These are phyloP conservation scores for Psophocarpus tetragonolobus DNA, from an alignment of 306 rosid species.

Conservation along the genomic window DNA sequence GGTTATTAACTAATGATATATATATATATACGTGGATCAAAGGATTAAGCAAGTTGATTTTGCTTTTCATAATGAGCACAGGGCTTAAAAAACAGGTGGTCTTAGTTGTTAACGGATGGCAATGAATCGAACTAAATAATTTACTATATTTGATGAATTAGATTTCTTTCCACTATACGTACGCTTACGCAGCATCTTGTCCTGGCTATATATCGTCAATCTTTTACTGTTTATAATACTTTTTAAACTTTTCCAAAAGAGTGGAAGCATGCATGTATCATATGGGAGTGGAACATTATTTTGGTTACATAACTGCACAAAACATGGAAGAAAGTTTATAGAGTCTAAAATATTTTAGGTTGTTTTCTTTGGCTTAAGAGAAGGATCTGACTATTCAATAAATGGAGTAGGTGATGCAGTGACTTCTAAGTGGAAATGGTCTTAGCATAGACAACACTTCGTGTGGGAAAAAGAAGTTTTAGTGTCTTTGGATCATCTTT, in stretches of 20 bases:
- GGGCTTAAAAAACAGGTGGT: not conserved
- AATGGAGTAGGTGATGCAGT: no score
- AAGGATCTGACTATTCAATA: no score
- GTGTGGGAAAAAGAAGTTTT: no score
- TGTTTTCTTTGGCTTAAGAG: no score
- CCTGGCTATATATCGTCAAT: not conserved
- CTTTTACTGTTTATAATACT: not conserved
- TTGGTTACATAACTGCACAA: no score
- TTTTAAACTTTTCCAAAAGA: not conserved
- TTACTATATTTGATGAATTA: not conserved
- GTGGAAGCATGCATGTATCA: not conserved
- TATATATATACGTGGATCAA: not conserved
- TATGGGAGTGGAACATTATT: no score
- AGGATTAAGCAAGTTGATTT: not conserved
- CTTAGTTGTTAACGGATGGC: not conserved
- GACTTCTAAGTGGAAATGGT: no score
- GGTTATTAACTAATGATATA: not conserved
- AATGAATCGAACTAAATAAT: not conserved
- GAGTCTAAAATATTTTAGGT: no score
- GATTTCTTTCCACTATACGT: not conserved
- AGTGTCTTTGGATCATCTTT: no score
- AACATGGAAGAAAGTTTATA: no score
- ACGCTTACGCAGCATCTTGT: slow-evolving; percentile 18
- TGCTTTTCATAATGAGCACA: not conserved
- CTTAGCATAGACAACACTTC: no score